Evolutionary conservation across 495 filamentous ascomycete species (phyloP).

Genomic region (Thermochaetoides thermophila): DNA sequence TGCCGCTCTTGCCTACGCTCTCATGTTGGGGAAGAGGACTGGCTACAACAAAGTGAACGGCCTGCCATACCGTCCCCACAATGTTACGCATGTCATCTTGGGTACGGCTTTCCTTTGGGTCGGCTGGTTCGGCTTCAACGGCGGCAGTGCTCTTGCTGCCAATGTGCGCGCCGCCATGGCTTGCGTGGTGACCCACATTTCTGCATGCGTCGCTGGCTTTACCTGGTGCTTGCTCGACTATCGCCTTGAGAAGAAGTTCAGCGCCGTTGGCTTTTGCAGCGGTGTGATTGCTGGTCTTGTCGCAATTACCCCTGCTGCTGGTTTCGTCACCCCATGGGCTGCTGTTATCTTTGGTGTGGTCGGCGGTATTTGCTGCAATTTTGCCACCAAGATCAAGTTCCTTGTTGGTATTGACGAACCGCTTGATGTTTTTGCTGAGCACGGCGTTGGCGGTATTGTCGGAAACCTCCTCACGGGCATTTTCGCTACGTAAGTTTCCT

Average conservation of each 20-base stretch:
- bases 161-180: conserved; percentile 80
- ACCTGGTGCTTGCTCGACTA: conserved; percentile 96
- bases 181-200: conserved; percentile 54
- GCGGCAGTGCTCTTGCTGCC: conserved; percentile 75
- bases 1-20: conserved; percentile 77
- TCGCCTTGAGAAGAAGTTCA: conserved; percentile 90
- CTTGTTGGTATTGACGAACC: conserved; percentile 76
- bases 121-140: conserved; percentile 99
- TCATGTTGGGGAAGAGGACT: conserved; percentile 82
- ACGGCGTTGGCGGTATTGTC: conserved; percentile 74
- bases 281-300: conserved; percentile 89
- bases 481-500: conserved; percentile 54
- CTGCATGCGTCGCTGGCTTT: conserved; percentile 75
- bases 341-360: conserved; percentile 82
- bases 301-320: conserved; percentile 84
- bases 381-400: conserved; percentile 95
- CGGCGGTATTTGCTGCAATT: conserved; percentile 78
- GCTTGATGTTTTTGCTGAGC: conserved; percentile 89
- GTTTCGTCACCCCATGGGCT: conserved; percentile 82
- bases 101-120: conserved; percentile 98
- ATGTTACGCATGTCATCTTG: conserved; percentile 91
- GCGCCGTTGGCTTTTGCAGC: conserved; percentile 93
- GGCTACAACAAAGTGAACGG: conserved; percentile 70
- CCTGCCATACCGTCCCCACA: conserved; percentile 93
- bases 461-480: conserved; percentile 85